Percentiles rank a stretch among this genome's conserved stretches.
Evolutionary conservation across 805 yeast species (phyloP).

Genomic region (Metschnikowia drakensbergensis): DNA sequence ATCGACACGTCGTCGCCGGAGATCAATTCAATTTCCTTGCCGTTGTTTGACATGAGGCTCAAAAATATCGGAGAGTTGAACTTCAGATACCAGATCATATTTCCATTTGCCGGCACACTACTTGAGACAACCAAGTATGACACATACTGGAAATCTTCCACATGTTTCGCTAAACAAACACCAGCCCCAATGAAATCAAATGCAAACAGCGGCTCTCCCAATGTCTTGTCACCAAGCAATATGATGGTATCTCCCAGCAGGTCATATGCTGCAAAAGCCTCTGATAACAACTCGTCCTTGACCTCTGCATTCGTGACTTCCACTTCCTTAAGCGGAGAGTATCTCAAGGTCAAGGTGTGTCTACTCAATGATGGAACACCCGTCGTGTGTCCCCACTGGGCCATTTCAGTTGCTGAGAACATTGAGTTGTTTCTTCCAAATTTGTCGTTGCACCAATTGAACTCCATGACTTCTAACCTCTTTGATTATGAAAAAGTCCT

Average conservation of each 20-base stretch:
- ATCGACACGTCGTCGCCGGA: slow-evolving; percentile 40
- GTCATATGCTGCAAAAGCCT: slow-evolving; percentile 1
- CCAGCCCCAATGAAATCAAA: slow-evolving; percentile 25
- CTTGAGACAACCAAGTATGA: slow-evolving; percentile 89
- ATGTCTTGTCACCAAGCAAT: slow-evolving; percentile 35
- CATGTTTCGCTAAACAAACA: slow-evolving; percentile 47
- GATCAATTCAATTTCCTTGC: slow-evolving; percentile 48
- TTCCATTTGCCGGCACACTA: slow-evolving; percentile 82
- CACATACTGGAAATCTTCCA: slow-evolving; percentile 91
- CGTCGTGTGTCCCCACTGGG: slow-evolving; percentile 68
- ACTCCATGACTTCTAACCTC: slow-evolving; percentile 35
- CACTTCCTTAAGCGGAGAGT: slow-evolving; percentile 82
- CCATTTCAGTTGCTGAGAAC: slow-evolving; percentile 46
- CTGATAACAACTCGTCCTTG: slow-evolving; percentile 12
- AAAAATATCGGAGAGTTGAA: slow-evolving; percentile 77
- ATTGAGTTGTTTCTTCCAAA: slow-evolving; percentile 60
- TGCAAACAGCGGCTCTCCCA: slow-evolving; percentile 30
- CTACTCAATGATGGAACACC: slow-evolving; percentile 81
- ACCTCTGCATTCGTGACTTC: slow-evolving; percentile 78
- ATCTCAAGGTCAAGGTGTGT: slow-evolving; percentile 65
- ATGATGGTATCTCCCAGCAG: slow-evolving; percentile 25
- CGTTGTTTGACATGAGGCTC: slow-evolving; percentile 77
- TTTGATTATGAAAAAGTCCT: slow-evolving; percentile 40
- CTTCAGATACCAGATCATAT: slow-evolving; percentile 76
- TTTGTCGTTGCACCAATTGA: slow-evolving; percentile 46